Evolutionary conservation across 805 yeast genomes (phyloP).

Genomic region (Saturnispora besseyi): DNA sequence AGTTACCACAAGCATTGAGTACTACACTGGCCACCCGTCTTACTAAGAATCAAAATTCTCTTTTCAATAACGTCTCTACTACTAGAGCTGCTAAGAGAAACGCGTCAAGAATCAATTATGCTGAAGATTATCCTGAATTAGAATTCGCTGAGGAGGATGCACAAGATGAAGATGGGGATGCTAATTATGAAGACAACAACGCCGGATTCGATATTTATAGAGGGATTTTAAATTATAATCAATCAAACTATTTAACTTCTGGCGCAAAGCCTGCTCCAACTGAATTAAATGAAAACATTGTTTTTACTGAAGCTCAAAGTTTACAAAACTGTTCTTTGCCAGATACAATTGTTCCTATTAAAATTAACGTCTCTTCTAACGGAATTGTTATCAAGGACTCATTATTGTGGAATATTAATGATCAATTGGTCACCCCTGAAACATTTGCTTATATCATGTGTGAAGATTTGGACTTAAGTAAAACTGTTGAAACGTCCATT

Average conservation of each 20-base stretch:
- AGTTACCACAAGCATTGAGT: constrained; percentile 68
- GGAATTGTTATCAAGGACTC: constrained; percentile 49
- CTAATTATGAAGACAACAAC: constrained; percentile 55
- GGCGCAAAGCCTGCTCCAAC: constrained; percentile 33
- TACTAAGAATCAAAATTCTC: constrained; percentile 62
- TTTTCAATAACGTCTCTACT: constrained; percentile 64
- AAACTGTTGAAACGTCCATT: constrained; percentile 51
- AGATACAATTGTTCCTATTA: constrained; percentile 55
- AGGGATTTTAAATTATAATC: constrained; percentile 16
- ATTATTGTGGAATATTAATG: constrained; percentile 68
- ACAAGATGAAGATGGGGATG: constrained; percentile 55
- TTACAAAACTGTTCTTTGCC: constrained; percentile 29
- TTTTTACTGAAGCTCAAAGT: constrained; percentile 27
- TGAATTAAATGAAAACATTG: constrained; percentile 26
- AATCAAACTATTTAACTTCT: constrained; percentile 22
- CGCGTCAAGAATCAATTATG: constrained; percentile 64
- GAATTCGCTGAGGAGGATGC: constrained; percentile 50
- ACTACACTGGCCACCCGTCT: constrained; percentile 69
- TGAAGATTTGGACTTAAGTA: constrained; percentile 75
- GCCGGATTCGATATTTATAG: constrained; percentile 28
- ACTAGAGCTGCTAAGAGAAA: constrained; percentile 69
- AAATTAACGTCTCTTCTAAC: constrained; percentile 51
- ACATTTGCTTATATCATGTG: constrained; percentile 68
- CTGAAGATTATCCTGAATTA: constrained; percentile 59
- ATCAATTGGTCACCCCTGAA: constrained; percentile 59